Base-by-base conservation (phyloP, 2,329 filamentous ascomycete species). In the Emericellopsis cladophorae region DNA sequence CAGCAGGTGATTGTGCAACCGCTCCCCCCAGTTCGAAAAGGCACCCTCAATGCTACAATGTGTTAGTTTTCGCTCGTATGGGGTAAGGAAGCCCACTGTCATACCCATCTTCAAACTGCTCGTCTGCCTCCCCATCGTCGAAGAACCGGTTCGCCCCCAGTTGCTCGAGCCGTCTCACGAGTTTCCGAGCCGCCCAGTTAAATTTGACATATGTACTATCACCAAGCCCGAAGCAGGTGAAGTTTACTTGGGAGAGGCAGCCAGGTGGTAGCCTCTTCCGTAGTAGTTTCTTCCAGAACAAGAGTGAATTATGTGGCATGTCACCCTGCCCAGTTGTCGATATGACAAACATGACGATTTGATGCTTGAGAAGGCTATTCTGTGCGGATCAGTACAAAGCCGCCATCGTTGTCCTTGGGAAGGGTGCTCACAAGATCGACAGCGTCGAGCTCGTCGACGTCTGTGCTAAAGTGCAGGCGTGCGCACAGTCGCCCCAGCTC, bases 251-350 rank as follows among this genome's bases (percentile, higher is more conserved):
- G 31, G 66, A 56, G 32, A 98, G 66, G 51, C 81, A 89, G 14
- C 73, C 76, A 4, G 79, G 69, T 11, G 81, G 76, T 23, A 98
- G 71, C 50, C 78, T 85, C 58, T 84, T 88, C 49, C 86, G 74
- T 15, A 94, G 68, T 31, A 98, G 68, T 44, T 78, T 83, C 55
- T 76, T 87, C 92, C 92, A 98, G 55, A 98, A 89, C 2, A 64
- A 65, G 35, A 78, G 71, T 3, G 84, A 79, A 66, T 96, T 96
- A 42, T 76, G 76, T 3, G 92, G 92, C 55, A 96, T 74, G 48
- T 96, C 89, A 6, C 92, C 92, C 62, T 98, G 90, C 5, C 92
- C 92, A 0, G 92, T 95, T 0, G 92, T 98, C 5, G 92, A 93
- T 16, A 93, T 68, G 45, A 87, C 79, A 52, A 98, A 84, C 39